Percentiles rank a stretch among this genome's conserved stretches.
Conservation (phyloP, 345 rosid genomes). For the Eucalyptus paniculata region DNA sequence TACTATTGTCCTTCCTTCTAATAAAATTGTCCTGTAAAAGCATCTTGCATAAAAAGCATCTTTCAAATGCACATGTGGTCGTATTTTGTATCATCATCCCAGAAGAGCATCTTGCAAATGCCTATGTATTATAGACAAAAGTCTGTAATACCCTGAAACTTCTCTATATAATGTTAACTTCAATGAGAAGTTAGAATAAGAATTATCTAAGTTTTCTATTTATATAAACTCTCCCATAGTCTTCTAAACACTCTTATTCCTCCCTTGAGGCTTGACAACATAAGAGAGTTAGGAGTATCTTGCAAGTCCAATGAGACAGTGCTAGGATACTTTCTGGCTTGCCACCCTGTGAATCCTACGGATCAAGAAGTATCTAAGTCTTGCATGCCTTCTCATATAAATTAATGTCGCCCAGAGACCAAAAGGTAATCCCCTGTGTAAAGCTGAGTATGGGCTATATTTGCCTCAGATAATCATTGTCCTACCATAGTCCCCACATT, state of each 20-base stretch:
- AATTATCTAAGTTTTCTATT: not conserved
- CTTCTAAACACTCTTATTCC: not conserved
- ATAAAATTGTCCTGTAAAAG: not conserved
- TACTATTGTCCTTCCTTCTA: not conserved
- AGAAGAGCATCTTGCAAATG: rapidly evolving
- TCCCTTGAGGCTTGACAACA: rapidly evolving
- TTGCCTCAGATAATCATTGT: not conserved
- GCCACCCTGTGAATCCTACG: not conserved
- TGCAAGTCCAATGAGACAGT: not conserved
- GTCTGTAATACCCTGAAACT: rapidly evolving
- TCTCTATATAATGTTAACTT: rapidly evolving
- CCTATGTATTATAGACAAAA: not conserved
- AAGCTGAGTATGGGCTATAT: not conserved
- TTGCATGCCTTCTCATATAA: not conserved
- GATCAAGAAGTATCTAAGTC: not conserved
- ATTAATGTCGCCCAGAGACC: not conserved
- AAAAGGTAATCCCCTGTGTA: not conserved
- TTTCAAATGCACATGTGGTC: not conserved
- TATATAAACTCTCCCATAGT: not conserved
- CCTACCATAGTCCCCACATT: not conserved
- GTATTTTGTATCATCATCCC: not conserved
- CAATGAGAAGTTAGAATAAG: not conserved
- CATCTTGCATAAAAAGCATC: not conserved
- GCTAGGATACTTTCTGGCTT: not conserved
- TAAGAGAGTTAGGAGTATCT: not conserved